Conservation (phyloP, 257 asterid genomes). For the Orobanche coerulescens region DNA sequence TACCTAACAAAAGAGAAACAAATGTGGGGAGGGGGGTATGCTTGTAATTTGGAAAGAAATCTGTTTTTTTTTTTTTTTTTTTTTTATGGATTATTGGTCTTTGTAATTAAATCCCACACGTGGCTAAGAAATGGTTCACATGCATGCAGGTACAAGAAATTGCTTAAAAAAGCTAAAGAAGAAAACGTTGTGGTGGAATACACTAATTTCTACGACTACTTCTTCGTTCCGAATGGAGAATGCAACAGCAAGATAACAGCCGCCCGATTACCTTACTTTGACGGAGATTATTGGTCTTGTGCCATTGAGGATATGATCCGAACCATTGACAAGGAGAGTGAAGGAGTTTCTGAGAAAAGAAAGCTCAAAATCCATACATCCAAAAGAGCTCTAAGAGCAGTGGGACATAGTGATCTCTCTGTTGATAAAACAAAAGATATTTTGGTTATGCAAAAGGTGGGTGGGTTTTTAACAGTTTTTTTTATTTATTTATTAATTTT, state of each 20-base stretch:
- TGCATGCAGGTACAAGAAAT: slow-evolving; percentile 61
- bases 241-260: slow-evolving; percentile 49
- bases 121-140: slow-evolving; percentile 5
- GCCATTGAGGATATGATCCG: slow-evolving; percentile 42
- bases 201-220: slow-evolving; percentile 50
- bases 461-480: not conserved
- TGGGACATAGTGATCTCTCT: slow-evolving; percentile 45
- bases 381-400: slow-evolving; percentile 46
- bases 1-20: too few relatives aligned
- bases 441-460: slow-evolving; percentile 62
- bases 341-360: slow-evolving; percentile 28
- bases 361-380: slow-evolving; percentile 28
- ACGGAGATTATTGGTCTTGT: slow-evolving; percentile 63
- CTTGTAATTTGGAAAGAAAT: too few relatives aligned
- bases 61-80: too few relatives aligned
- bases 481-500: not conserved
- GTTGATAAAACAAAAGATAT: slow-evolving; percentile 43
- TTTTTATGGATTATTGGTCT: too few relatives aligned
- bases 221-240: slow-evolving; percentile 43
- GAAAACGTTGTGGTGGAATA: slow-evolving; percentile 48
- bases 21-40: too few relatives aligned
- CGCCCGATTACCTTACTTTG: slow-evolving; percentile 68
- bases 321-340: slow-evolving; percentile 31
- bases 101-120: too few relatives aligned
- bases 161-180: slow-evolving; percentile 49